Evolutionary conservation across 2,329 filamentous ascomycete genomes (phyloP).

Genomic region (Furcasterigmium furcatum): DNA sequence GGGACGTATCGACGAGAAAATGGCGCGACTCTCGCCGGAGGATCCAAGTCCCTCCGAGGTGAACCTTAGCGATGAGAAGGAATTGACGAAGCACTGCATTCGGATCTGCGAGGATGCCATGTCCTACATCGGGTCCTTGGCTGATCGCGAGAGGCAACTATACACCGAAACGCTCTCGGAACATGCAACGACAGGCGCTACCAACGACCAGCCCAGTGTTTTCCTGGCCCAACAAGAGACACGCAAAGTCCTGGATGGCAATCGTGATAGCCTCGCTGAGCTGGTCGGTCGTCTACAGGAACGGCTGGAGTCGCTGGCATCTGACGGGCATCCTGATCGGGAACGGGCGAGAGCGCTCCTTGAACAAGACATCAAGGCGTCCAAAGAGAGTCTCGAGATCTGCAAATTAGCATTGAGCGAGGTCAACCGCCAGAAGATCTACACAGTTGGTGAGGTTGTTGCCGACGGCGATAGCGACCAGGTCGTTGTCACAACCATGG

Average conservation of each 20-base stretch:
- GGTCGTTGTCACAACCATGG: slow-evolving; percentile 35
- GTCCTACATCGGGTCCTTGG: slow-evolving; percentile 27
- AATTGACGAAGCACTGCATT: slow-evolving; percentile 32
- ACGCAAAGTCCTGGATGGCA: slow-evolving; percentile 23
- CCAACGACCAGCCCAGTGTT: background rate
- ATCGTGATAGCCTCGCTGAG: slow-evolving; percentile 23
- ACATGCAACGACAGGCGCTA: background rate
- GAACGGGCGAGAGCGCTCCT: slow-evolving; percentile 23
- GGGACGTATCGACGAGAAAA: slow-evolving; percentile 29
- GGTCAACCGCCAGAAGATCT: slow-evolving; percentile 25
- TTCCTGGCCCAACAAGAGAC: slow-evolving; percentile 29
- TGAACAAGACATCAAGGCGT: slow-evolving; percentile 27
- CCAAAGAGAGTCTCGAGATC: slow-evolving; percentile 32
- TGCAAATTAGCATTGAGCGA: slow-evolving; percentile 28
- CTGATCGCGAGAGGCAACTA: slow-evolving; percentile 17
- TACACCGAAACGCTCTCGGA: background rate
- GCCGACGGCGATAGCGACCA: slow-evolving; percentile 33
- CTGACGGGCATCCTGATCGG: slow-evolving; percentile 14
- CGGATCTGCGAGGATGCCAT: slow-evolving; percentile 32
- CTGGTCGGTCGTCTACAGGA: slow-evolving; percentile 26
- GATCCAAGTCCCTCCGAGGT: slow-evolving; percentile 14
- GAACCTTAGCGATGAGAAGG: slow-evolving; percentile 30
- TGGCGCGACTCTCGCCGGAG: slow-evolving; percentile 16
- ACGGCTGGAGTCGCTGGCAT: slow-evolving; percentile 21
- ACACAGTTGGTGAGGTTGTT: slow-evolving; percentile 30